phyloP scores from a whole-genome alignment of 148 eudicot genomes.

The Fagopyrum homotropicum region DNA sequence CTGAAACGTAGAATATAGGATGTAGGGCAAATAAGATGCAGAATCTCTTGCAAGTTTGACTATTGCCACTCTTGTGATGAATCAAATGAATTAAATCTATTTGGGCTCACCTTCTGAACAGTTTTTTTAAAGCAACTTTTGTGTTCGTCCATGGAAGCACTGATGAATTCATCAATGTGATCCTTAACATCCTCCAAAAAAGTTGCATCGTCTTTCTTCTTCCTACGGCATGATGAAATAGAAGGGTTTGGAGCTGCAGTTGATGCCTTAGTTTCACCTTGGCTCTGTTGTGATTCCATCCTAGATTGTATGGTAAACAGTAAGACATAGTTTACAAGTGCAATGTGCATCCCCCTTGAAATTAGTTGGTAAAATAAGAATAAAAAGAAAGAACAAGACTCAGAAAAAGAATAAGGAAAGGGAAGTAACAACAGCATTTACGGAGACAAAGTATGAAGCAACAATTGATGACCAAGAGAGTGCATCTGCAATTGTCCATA shows the following conservation, averaged over 20 bases:
- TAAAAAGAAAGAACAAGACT: not conserved
- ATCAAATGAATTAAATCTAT: too few species aligned
- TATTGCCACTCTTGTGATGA: not conserved
- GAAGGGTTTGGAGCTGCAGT: conserved; percentile 37
- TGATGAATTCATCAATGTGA: conserved; percentile 79
- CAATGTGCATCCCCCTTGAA: not conserved
- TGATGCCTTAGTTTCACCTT: conserved; percentile 26
- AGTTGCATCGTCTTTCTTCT: conserved; percentile 66
- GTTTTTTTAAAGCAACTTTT: conserved; percentile 81
- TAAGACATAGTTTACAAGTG: not conserved
- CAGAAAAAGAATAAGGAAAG: not conserved
- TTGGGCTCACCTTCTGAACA: conserved; percentile 49
- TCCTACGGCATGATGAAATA: conserved; percentile 61
- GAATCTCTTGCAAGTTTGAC: not conserved
- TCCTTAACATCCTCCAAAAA: conserved; percentile 82
- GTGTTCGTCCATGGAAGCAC: conserved; percentile 93
- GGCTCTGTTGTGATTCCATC: conserved; percentile 33
- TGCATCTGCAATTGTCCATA: not conserved
- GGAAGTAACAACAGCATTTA: too few species aligned
- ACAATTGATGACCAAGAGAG: not conserved
- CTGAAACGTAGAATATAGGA: conserved; percentile 21
- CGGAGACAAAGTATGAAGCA: too few species aligned
- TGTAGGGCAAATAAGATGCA: not conserved
- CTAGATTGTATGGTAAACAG: not conserved
- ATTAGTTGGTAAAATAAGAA: not conserved